Evolutionary conservation across 208 protist species (phyloP).

Genomic region (Crithidia bombi): DNA sequence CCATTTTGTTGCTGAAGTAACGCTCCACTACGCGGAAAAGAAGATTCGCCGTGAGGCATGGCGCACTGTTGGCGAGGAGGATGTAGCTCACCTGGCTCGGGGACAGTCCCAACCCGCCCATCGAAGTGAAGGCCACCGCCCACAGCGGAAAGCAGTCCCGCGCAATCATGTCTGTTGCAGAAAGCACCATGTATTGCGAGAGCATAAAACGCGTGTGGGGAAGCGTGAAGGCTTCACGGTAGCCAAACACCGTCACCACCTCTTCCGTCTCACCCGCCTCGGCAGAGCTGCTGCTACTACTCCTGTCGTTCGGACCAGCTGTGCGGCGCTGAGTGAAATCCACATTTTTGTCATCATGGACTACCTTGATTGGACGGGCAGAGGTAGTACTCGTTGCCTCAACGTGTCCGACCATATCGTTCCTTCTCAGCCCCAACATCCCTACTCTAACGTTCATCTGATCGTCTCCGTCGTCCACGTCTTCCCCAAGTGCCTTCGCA

Average conservation of each 20-base stretch:
- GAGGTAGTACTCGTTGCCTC: too few species aligned
- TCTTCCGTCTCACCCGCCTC: background rate
- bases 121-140: slow-evolving; percentile 34
- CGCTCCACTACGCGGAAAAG: slow-evolving; percentile 41
- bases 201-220: slow-evolving; percentile 54
- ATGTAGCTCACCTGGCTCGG: slow-evolving; percentile 39
- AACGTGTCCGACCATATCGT: background rate
- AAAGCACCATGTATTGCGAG: slow-evolving; percentile 63
- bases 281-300: background rate
- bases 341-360: too few species aligned
- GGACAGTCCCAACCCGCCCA: slow-evolving; percentile 45
- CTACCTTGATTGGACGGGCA: too few species aligned
- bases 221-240: slow-evolving; percentile 46
- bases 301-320: background rate
- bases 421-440: background rate
- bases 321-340: too few species aligned
- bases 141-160: slow-evolving; percentile 52
- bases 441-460: background rate
- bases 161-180: slow-evolving; percentile 39
- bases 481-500: background rate
- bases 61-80: slow-evolving; percentile 54
- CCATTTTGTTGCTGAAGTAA: slow-evolving; percentile 44
- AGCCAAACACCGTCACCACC: slow-evolving; percentile 44
- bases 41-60: slow-evolving; percentile 46
- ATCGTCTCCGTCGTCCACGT: background rate